Evolutionary conservation across 768 basidiomycete species (phyloP), one percentile per base, ranked within the genome.

Genomic region (Gymnopilus junonius): DNA sequence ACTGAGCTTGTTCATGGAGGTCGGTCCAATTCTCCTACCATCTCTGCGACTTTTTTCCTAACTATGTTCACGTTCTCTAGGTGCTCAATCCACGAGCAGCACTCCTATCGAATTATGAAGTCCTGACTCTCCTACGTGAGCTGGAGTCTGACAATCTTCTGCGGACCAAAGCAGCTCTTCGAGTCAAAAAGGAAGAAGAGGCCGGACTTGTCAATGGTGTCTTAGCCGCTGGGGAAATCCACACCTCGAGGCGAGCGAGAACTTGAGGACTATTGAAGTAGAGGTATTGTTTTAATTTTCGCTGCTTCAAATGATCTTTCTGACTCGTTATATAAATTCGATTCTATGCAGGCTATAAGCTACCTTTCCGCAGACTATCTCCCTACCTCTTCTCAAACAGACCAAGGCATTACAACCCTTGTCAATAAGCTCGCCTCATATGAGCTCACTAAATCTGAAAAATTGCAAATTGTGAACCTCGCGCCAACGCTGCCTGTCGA

Each of bases 101-200:
- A n/a, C 86, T 97, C 57, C 84, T 98, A 15, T 91, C 94, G 32
- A 97, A 97, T 76, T 87, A 82, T 69, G 96, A 98, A 75, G 95
- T 97, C 63, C 79, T 96, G 48, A 70, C 83, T 17, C 84, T 95
- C 58, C 84, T 97, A 55, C 85, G 87, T 29, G 86, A 91, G 59
- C 88, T 93, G 40, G 91, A 95, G 73, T 79, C 76, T 14, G 90
- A 94, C 67, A 88, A 93, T 73, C 74, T 91, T 42, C 80, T 86
- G 0, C 86, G 88, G 37, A 82, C 89, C 46, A 91, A 89, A 71
- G 84, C 88, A 4, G 89, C 90, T 0, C 70, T 89, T 0, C 86
- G 90, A 61, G 82, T 90, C 59, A 92, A 93, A 75, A 93, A 92
- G 69, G 90, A 91, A 69, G 91, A 93, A 65, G 89, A 90, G 62